phyloP scores from a whole-genome alignment of 371 early-diverging fungal species.

The Phascolomyces articulosus region DNA sequence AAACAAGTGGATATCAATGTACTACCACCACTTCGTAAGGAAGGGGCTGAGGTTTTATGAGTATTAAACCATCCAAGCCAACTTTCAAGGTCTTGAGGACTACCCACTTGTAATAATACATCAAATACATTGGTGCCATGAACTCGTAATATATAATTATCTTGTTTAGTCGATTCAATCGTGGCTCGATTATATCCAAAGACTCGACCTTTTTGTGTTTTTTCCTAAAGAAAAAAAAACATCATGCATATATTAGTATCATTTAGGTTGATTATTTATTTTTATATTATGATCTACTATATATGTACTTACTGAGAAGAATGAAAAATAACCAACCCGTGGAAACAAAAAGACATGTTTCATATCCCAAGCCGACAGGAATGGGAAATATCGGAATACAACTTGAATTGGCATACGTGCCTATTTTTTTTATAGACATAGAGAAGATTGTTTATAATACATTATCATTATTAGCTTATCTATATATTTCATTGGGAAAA shows the following conservation, averaged over 20 bases:
- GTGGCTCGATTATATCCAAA: constrained; percentile 48
- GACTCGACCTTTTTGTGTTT: constrained; percentile 39
- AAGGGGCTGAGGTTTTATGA: background rate
- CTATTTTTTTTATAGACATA: background rate
- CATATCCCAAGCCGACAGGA: constrained; percentile 62
- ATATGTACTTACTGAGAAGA: constrained; percentile 44
- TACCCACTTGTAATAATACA: constrained; percentile 53
- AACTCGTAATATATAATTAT: constrained; percentile 47
- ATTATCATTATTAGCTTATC: too few species aligned
- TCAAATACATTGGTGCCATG: constrained; percentile 42
- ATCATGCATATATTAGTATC: background rate
- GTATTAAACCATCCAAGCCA: constrained; percentile 49
- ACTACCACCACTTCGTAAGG: background rate
- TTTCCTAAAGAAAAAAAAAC: too few species aligned
- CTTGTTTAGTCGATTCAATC: constrained; percentile 32
- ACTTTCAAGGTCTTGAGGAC: constrained; percentile 40
- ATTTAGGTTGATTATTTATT: background rate
- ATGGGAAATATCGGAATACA: constrained; percentile 48
- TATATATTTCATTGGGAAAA: too few species aligned
- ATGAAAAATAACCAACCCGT: constrained; percentile 52
- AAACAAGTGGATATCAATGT: constrained; percentile 4
- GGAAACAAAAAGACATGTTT: constrained; percentile 55
- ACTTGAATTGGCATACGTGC: constrained; percentile 51
- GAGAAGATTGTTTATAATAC: too few species aligned
- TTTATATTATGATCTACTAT: background rate